Percentiles rank a stretch among this genome's conserved stretches.
phyloP scores from a whole-genome alignment of 768 basidiomycete genomes.

The Neoboletus magnificus region DNA sequence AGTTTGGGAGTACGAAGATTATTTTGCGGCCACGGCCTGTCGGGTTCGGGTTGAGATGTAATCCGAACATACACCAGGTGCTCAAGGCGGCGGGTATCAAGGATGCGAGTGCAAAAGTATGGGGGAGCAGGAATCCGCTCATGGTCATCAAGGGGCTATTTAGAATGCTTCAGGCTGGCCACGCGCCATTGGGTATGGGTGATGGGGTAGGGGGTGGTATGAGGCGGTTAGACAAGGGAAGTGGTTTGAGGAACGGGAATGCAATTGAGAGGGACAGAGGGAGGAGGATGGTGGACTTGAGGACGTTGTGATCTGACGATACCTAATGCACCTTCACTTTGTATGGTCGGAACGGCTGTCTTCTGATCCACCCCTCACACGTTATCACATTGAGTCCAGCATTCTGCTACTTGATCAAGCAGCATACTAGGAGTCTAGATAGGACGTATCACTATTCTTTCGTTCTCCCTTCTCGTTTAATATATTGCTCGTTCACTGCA shows the following conservation, averaged over 20 bases:
- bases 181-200: constrained; percentile 77
- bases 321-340: background rate
- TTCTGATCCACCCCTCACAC: no score
- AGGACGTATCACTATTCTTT: no score
- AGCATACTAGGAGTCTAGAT: no score
- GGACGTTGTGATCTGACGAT: constrained; percentile 37
- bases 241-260: constrained; percentile 61
- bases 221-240: constrained; percentile 68
- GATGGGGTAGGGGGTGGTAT: constrained; percentile 75
- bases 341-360: no score
- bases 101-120: constrained; percentile 92
- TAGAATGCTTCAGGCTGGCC: constrained; percentile 81
- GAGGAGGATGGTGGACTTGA: constrained; percentile 66
- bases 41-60: constrained; percentile 90
- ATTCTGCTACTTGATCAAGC: no score
- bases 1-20: constrained; percentile 81
- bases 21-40: constrained; percentile 78
- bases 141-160: constrained; percentile 80
- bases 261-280: constrained; percentile 84
- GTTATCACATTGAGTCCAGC: no score
- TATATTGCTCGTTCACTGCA: no score
- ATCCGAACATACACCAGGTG: constrained; percentile 85
- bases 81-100: constrained; percentile 93
- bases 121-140: constrained; percentile 81
- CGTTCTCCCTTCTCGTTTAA: no score